Percentiles rank a stretch among this genome's conserved stretches.
These are phyloP conservation scores for Dactylonectria macrodidyma DNA, from an alignment of 2,329 filamentous ascomycete species.

Conservation along the genomic window DNA sequence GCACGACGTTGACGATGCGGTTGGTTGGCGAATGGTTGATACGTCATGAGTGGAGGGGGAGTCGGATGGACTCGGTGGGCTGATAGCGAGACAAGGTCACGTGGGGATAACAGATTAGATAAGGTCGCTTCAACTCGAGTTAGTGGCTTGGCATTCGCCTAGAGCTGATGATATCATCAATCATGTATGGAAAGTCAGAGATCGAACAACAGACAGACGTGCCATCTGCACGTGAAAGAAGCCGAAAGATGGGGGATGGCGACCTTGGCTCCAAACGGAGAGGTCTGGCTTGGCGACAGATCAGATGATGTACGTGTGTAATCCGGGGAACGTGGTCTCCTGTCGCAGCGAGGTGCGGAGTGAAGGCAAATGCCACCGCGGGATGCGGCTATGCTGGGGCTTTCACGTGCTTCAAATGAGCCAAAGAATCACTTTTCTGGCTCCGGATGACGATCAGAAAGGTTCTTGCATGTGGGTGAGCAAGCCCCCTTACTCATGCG, in stretches of 20 bases:
- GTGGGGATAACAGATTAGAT: not conserved
- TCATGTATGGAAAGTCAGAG: too few species aligned
- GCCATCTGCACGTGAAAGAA: conserved; percentile 25
- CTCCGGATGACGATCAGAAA: conserved; percentile 13
- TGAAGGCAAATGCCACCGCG: conserved; percentile 17
- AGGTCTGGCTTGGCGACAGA: conserved; percentile 15
- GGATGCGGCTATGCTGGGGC: conserved; percentile 24
- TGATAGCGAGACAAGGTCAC: not conserved
- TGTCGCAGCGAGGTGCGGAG: not conserved
- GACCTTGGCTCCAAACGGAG: not conserved
- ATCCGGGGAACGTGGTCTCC: conserved; percentile 25
- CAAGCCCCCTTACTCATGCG: conserved; percentile 19
- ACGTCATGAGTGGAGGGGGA: conserved; percentile 31
- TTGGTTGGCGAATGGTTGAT: conserved; percentile 21
- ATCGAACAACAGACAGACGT: too few species aligned
- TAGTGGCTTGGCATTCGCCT: not conserved
- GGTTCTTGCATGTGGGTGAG: not conserved
- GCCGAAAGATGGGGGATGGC: conserved; percentile 13
- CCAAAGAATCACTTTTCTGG: conserved; percentile 8
- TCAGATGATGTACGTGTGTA: conserved; percentile 32
- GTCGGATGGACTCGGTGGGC: not conserved
- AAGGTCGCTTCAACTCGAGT: not conserved
- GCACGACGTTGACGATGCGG: conserved; percentile 14
- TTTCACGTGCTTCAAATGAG: conserved; percentile 29
- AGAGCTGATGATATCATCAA: conserved; percentile 15